Percentiles rank a stretch among this genome's conserved stretches.
Conservation (phyloP, 331 rosid species). For the Spiraea crenata region DNA sequence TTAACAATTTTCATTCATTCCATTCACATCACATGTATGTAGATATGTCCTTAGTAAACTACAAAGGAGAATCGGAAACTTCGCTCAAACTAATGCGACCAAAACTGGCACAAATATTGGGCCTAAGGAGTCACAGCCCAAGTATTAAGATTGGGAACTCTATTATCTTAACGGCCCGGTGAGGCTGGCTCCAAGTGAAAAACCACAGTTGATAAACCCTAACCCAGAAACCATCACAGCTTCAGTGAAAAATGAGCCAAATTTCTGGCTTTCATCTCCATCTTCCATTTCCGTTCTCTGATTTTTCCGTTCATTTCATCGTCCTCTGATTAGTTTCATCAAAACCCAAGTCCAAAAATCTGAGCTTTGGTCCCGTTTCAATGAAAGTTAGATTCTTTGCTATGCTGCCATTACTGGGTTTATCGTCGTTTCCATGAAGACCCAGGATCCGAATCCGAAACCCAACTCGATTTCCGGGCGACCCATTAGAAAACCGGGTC, state of each 20-base stretch:
- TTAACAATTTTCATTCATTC: too few species aligned
- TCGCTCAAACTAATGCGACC: too few species aligned
- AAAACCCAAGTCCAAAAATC: background rate
- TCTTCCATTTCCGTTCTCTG: background rate
- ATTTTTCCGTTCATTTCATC: conserved; percentile 8
- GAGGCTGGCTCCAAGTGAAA: background rate
- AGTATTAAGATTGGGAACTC: background rate
- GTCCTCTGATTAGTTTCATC: background rate
- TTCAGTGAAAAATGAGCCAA: background rate
- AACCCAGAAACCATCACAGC: background rate
- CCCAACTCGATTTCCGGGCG: conserved; percentile 17
- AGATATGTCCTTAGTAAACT: too few species aligned
- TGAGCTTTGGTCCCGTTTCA: too few species aligned
- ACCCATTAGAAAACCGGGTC: conserved; percentile 16
- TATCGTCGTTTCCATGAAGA: conserved; percentile 31
- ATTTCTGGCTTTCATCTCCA: background rate
- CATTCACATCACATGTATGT: too few species aligned
- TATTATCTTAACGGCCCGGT: background rate
- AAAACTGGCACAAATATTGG: too few species aligned
- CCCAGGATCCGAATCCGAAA: conserved; percentile 21
- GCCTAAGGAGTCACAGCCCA: background rate
- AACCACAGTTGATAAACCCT: conserved; percentile 4
- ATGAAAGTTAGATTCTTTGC: background rate
- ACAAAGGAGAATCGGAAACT: too few species aligned
- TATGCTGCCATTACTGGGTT: conserved; percentile 1